Base-by-base conservation (phyloP, 2,329 filamentous ascomycete species). In the Leptographium lundbergii region DNA sequence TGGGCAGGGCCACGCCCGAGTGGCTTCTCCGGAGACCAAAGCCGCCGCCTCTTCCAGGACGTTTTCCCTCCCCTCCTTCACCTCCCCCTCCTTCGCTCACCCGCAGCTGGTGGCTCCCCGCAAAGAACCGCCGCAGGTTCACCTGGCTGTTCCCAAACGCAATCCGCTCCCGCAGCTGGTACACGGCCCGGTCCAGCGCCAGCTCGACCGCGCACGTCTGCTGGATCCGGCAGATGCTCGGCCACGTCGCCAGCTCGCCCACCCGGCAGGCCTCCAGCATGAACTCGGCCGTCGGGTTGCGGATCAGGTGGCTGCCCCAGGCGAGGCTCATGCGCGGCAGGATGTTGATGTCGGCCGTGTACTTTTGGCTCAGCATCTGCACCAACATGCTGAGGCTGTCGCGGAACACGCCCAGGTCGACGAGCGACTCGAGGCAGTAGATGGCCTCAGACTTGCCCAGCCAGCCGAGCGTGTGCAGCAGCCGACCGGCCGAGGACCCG, bases 321-420 rank as follows among this genome's bases (percentile, higher is more conserved):
- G 60, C 61, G 27, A 65, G 59, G 52, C 63, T 59, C 63, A 66
- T 65, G 57, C 63, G 65, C 54, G 65, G 64, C 54, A 66, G 22
- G 58, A 97, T 96, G 52, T 91, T 97, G 68, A 97, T 96, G 70
- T 97, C 91, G 7, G 92, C 92, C 2, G 89, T 91, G 67, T 97
- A 97, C 63, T 88, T 89, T 67, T 97, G 92, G 63, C 85, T 91
- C 56, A 97, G 77, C 19, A 97, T 84, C 1, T 89, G 91, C 50
- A 84, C 81, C 25, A 86, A 77, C 69, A 96, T 95, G 54, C 86
- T 89, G 64, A 90, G 79, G 1, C 88, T 76, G 60, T 87, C 94
- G 19, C 89, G 88, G 62, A 94, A 86, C 51, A 95, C 73, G 22
- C 90, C 89, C 36, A 95, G 72, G 67, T 96, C 90, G 0, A 88